Evolutionary conservation across 179 eudicot species (phyloP).

Genomic region (Sideroxylon spinosum): DNA sequence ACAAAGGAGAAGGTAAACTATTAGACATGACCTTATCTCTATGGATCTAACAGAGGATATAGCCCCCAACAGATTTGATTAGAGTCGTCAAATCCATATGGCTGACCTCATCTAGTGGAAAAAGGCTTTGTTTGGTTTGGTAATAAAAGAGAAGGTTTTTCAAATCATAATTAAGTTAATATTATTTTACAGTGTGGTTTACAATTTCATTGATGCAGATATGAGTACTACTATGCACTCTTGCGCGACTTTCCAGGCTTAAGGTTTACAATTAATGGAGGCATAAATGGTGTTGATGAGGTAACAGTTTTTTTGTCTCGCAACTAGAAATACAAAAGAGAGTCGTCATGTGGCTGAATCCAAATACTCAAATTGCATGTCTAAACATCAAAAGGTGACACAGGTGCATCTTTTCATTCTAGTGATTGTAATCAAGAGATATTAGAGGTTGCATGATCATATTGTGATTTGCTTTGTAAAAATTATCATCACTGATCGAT

Average conservation of each 20-base stretch:
- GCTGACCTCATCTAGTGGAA: too few species aligned
- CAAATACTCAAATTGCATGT: not conserved
- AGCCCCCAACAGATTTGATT: too few species aligned
- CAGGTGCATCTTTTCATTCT: not conserved
- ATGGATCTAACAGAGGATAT: too few species aligned
- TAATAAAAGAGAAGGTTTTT: not conserved
- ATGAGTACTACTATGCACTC: slow-evolving; percentile 77
- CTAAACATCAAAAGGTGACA: not conserved
- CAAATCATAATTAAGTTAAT: not conserved
- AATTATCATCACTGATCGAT: not conserved
- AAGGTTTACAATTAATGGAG: slow-evolving; percentile 86
- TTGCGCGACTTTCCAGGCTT: slow-evolving; percentile 95
- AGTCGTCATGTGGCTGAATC: slow-evolving; percentile 1
- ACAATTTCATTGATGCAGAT: slow-evolving; percentile 45
- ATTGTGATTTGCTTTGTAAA: not conserved
- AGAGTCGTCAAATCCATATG: too few species aligned
- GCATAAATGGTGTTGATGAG: slow-evolving; percentile 81
- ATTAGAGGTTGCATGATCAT: not conserved
- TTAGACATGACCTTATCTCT: too few species aligned
- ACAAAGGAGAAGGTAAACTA: not conserved
- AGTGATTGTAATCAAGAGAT: not conserved
- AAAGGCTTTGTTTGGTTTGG: too few species aligned
- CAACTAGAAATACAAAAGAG: not conserved
- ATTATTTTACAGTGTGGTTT: not conserved
- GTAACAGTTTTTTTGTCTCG: slow-evolving; percentile 28